Percentiles rank a stretch among this genome's conserved stretches.
These are phyloP conservation scores for Melaleuca alternifolia DNA, from an alignment of 345 rosid species.

Conservation along the genomic window DNA sequence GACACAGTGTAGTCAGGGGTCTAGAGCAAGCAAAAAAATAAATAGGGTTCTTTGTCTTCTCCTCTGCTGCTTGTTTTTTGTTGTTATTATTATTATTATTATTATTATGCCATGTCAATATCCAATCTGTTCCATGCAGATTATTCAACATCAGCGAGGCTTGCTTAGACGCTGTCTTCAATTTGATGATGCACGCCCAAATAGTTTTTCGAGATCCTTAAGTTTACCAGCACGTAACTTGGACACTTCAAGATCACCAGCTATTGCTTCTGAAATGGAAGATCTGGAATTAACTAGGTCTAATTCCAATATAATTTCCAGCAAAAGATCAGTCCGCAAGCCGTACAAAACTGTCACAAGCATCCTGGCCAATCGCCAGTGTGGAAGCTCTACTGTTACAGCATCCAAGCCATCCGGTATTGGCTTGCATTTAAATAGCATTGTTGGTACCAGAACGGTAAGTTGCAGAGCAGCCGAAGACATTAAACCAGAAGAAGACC, in stretches of 20 bases:
- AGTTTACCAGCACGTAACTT: slow-evolving; percentile 4
- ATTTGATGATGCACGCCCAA: slow-evolving; percentile 33
- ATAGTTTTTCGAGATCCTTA: slow-evolving; percentile 1
- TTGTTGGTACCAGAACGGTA: slow-evolving; percentile 17
- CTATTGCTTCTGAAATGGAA: slow-evolving; percentile 14
- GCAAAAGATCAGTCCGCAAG: slow-evolving; percentile 11
- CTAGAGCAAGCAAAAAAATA: neutral
- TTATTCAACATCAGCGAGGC: slow-evolving; percentile 33
- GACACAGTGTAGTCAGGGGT: neutral
- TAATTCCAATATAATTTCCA: slow-evolving; percentile 11
- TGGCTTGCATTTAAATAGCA: slow-evolving; percentile 53
- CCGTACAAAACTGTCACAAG: slow-evolving; percentile 1
- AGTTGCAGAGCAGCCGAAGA: slow-evolving; percentile 9
- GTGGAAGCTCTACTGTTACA: slow-evolving; percentile 13
- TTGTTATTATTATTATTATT: neutral
- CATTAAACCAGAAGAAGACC: slow-evolving; percentile 3
- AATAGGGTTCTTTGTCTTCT: neutral
- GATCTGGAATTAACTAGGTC: slow-evolving; percentile 10
- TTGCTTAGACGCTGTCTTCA: slow-evolving; percentile 60
- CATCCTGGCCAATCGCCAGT: neutral
- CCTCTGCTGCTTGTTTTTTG: neutral
- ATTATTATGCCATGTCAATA: neutral
- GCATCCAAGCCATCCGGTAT: slow-evolving; percentile 39
- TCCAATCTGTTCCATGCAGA: slow-evolving; percentile 21
- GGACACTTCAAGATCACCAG: slow-evolving; percentile 9